Percentiles rank a stretch among this genome's conserved stretches.
Conservation (phyloP, 2,329 filamentous ascomycete genomes). For the Venturia aucupariae region DNA sequence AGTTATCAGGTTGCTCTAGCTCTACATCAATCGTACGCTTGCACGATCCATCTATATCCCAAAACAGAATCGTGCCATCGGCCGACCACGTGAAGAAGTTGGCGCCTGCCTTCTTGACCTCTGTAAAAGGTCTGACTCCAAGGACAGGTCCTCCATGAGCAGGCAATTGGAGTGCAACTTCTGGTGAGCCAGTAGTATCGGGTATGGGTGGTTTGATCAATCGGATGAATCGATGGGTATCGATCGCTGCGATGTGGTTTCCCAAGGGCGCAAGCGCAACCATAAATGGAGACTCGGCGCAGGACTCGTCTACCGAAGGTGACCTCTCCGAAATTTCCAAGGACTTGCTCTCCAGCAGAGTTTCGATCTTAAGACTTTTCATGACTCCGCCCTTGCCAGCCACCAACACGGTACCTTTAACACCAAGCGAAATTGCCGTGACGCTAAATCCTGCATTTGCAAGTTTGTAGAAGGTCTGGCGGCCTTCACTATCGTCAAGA, state of each 20-base stretch:
- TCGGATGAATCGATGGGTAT: constrained; percentile 65
- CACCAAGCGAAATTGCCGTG: constrained; percentile 54
- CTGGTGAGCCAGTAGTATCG: constrained; percentile 23
- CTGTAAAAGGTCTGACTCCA: constrained; percentile 60
- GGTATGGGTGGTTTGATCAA: constrained; percentile 40
- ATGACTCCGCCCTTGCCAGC: constrained; percentile 52
- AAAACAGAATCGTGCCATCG: constrained; percentile 71
- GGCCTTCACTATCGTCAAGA: constrained; percentile 65
- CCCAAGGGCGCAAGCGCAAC: constrained; percentile 17
- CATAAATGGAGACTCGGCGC: background rate
- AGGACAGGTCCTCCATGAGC: constrained; percentile 53
- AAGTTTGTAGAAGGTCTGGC: constrained; percentile 60
- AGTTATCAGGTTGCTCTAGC: constrained; percentile 51
- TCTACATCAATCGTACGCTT: constrained; percentile 56
- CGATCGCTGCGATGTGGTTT: constrained; percentile 44
- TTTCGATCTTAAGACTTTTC: constrained; percentile 34
- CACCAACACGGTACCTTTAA: constrained; percentile 53
- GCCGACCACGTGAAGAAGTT: constrained; percentile 86
- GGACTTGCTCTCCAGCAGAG: constrained; percentile 20
- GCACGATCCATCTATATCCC: constrained; percentile 64
- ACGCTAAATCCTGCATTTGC: constrained; percentile 59
- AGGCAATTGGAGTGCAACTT: constrained; percentile 36
- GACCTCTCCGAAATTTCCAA: background rate
- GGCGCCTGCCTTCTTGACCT: constrained; percentile 52
- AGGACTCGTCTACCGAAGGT: background rate